Evolutionary conservation across 2,329 filamentous ascomycete species (phyloP), one percentile per base, ranked within the genome.

Genomic region (Aspergillus quadrilineatus): DNA sequence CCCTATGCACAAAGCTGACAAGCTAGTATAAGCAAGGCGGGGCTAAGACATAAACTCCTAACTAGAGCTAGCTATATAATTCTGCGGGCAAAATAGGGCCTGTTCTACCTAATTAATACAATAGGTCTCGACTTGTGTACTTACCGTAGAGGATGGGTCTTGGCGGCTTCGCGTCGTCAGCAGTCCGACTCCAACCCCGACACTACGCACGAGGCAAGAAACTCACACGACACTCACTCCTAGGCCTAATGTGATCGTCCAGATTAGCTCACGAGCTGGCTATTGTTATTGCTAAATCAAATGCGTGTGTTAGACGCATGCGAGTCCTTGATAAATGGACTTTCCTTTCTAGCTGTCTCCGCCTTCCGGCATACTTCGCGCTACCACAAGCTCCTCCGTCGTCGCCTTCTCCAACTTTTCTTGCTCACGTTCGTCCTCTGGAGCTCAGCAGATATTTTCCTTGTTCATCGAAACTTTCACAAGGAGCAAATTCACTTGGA

Each of bases 361-460:
- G 42, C 43, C 34, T 7, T 47, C 42, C 50, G 50, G 36, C 43
- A 53, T 39, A 12, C 43, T 14, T 46, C 30, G 32, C 43, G 50
- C n/a, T 47, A 41, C 28, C 50, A 34, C 34, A 53, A 41, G 43
- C 50, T 53, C 42, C 50, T 53, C 42, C 50, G 50, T 15, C 53
- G 53, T 9, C 45, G 53, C 9, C n/a, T 45, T 5, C 17, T 46
- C 15, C 53, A 55, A 15, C 15, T 50, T 15, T 36, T 46, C 22
- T 17, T 55, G 17, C 22, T 50, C 41, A 50, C 28, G 7, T 29
- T 55, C 14, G 7, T 44, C 15, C 30, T 55, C 22, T 50, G 53
- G 53, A 50, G 41, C 7, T 45, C 39, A 14, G 32, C 46, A 15
- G 46, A 50, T 37, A 17, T 55, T 28, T 2, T 55, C 7, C 47